phyloP scores from a whole-genome alignment of 768 basidiomycete species.

The Tulasnella sp. region DNA sequence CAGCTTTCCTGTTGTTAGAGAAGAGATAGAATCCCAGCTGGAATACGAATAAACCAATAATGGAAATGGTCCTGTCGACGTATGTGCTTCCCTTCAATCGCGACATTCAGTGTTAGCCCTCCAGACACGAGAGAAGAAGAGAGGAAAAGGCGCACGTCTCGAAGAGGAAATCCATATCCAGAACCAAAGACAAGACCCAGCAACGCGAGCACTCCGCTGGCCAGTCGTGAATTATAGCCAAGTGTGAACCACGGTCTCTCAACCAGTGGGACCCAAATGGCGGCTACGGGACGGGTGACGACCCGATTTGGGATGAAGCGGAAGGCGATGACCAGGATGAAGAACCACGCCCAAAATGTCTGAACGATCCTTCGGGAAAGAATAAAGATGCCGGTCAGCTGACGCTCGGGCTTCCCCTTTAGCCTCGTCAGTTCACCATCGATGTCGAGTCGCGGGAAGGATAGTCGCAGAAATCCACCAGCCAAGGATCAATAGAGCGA shows the following conservation, averaged over 20 bases:
- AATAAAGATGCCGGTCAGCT: background rate
- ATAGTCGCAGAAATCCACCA: conserved; percentile 86
- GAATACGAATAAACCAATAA: conserved; percentile 79
- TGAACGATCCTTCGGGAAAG: conserved; percentile 66
- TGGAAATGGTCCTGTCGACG: conserved; percentile 78
- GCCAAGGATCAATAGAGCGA: conserved; percentile 68
- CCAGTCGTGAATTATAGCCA: conserved; percentile 55
- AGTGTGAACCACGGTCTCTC: conserved; percentile 68
- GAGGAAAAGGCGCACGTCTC: conserved; percentile 48
- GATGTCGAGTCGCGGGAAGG: conserved; percentile 67
- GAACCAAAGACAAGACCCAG: conserved; percentile 81
- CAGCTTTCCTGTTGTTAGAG: conserved; percentile 62
- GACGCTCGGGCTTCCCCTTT: conserved; percentile 30
- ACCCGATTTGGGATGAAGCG: conserved; percentile 75
- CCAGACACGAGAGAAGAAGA: too few relatives aligned
- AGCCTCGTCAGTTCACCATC: conserved; percentile 57
- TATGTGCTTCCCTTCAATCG: conserved; percentile 58
- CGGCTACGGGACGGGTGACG: conserved; percentile 71
- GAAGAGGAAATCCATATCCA: conserved; percentile 77
- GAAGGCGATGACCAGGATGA: conserved; percentile 78
- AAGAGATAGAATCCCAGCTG: conserved; percentile 72
- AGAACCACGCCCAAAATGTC: conserved; percentile 81
- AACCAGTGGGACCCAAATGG: conserved; percentile 69
- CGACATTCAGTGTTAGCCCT: background rate
- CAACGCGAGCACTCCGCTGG: conserved; percentile 75